Percentiles rank a stretch among this genome's conserved stretches.
Conservation (phyloP, 805 yeast genomes). For the Debaryomyces tyrocola region DNA sequence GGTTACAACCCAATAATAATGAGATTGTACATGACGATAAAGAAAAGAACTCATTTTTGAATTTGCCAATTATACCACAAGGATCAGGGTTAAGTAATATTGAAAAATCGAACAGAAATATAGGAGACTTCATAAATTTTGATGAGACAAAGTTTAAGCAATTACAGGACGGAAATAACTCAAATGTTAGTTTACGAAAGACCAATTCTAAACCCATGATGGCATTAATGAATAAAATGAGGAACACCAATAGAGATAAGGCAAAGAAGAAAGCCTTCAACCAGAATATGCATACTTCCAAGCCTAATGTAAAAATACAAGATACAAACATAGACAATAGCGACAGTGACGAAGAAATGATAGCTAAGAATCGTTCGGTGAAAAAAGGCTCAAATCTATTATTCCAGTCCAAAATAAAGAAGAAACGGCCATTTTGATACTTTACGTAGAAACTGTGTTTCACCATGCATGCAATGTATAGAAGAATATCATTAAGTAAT, state of each 20-base stretch:
- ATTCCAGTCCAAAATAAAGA: conserved; percentile 11
- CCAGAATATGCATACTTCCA: neutral
- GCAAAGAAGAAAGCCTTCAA: conserved; percentile 12
- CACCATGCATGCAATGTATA: neutral
- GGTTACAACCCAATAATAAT: conserved; percentile 30
- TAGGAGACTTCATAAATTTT: conserved; percentile 29
- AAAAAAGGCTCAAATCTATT: conserved; percentile 14
- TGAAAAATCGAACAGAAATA: conserved; percentile 9
- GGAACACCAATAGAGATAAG: conserved; percentile 22
- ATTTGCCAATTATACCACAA: conserved; percentile 34
- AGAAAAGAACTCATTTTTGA: conserved; percentile 20
- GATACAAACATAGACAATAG: neutral
- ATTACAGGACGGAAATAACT: neutral
- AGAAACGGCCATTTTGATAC: conserved; percentile 11
- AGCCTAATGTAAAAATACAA: neutral
- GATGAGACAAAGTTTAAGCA: neutral
- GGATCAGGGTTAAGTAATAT: conserved; percentile 28
- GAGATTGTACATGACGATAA: conserved; percentile 2
- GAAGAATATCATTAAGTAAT: neutral
- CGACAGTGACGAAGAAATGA: conserved; percentile 2
- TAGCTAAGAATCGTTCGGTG: conserved; percentile 11
- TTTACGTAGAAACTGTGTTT: neutral
- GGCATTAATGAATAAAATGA: conserved; percentile 38
- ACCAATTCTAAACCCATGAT: conserved; percentile 33
- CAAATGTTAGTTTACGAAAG: conserved; percentile 2